These are phyloP conservation scores for Xylaria sp. DNA, from an alignment of 495 filamentous ascomycete genomes.

Conservation along the genomic window DNA sequence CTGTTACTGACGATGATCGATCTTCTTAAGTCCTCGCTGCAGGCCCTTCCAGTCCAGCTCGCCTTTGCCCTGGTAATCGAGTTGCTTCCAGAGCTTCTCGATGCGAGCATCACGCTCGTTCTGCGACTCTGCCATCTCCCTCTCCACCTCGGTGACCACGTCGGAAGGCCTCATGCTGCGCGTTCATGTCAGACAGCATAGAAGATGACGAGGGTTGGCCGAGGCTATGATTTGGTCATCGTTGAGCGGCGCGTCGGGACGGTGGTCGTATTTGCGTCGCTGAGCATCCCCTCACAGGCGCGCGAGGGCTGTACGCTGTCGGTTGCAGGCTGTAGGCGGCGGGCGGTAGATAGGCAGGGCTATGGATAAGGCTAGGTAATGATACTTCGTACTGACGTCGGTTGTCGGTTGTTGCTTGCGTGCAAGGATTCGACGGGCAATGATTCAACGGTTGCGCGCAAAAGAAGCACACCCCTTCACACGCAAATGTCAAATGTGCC, in stretches of 20 bases:
- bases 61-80: slow-evolving; percentile 78
- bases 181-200: slow-evolving; percentile 44
- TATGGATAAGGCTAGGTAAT: not conserved
- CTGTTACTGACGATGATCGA: slow-evolving; percentile 84
- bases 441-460: slow-evolving; percentile 33
- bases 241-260: slow-evolving; percentile 28
- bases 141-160: slow-evolving; percentile 50
- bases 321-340: no score
- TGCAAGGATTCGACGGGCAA: slow-evolving; percentile 20
- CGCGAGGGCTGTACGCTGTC: no score
- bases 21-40: slow-evolving; percentile 81
- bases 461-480: slow-evolving; percentile 34
- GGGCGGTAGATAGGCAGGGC: not conserved
- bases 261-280: slow-evolving; percentile 24
- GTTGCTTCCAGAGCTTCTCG: slow-evolving; percentile 76
- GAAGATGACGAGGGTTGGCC: slow-evolving; percentile 29
- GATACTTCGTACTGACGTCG: slow-evolving; percentile 8
- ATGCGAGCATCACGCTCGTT: slow-evolving; percentile 78
- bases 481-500: slow-evolving; percentile 20
- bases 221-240: slow-evolving; percentile 46
- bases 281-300: slow-evolving; percentile 31
- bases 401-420: slow-evolving; percentile 28
- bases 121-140: slow-evolving; percentile 66
- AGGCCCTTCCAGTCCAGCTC: slow-evolving; percentile 82
- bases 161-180: slow-evolving; percentile 51